Evolutionary conservation across 495 filamentous ascomycete species (phyloP).

Genomic region (Annulohypoxylon stygium): DNA sequence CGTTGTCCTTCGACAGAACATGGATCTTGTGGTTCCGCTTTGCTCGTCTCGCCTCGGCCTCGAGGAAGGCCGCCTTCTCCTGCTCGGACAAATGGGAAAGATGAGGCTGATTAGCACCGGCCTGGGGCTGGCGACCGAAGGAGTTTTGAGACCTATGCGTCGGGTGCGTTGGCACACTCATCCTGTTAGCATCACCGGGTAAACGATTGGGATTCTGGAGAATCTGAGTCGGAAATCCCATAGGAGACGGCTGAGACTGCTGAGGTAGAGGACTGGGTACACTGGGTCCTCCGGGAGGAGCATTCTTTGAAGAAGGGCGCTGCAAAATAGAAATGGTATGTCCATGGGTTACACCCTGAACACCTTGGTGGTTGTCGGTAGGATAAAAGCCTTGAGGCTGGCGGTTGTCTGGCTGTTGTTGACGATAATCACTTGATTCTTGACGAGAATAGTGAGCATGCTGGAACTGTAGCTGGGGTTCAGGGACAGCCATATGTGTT

Average conservation of each 20-base stretch:
- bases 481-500: constrained; percentile 32
- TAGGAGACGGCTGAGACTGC: constrained; percentile 62
- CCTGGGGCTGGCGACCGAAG: constrained; percentile 52
- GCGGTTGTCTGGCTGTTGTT: constrained; percentile 46
- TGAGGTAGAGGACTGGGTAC: constrained; percentile 46
- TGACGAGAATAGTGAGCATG: constrained; percentile 41
- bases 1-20: constrained; percentile 91
- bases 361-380: constrained; percentile 41
- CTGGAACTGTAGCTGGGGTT: constrained; percentile 50
- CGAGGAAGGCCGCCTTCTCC: constrained; percentile 79
- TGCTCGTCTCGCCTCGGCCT: constrained; percentile 92
- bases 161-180: constrained; percentile 51
- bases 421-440: constrained; percentile 44
- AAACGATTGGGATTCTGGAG: constrained; percentile 64
- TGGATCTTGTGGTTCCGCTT: constrained; percentile 99
- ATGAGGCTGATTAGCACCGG: constrained; percentile 79
- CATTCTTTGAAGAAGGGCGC: constrained; percentile 57
- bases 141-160: constrained; percentile 56
- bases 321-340: constrained; percentile 63
- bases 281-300: constrained; percentile 44
- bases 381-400: constrained; percentile 45
- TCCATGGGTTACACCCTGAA: constrained; percentile 50
- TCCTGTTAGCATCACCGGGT: constrained; percentile 54
- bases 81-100: constrained; percentile 82
- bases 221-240: constrained; percentile 68